Conservation (phyloP, 768 basidiomycete genomes). For the Strobilomyces confusus region DNA sequence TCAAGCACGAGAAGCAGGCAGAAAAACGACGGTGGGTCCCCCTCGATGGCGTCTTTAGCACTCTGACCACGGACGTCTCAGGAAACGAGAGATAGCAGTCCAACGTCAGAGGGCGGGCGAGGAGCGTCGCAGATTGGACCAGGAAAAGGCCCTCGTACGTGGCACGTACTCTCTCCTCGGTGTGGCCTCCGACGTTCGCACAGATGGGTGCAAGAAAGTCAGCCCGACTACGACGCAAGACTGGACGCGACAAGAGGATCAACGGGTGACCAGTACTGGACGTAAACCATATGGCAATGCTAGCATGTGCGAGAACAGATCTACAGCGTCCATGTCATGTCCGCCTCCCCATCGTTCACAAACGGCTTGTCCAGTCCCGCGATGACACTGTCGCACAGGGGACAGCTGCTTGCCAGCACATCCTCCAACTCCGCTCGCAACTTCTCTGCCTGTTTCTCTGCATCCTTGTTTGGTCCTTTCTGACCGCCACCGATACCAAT, state of each 20-base stretch:
- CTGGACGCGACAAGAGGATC: conserved; percentile 77
- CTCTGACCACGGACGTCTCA: conserved; percentile 24
- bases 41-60: neutral
- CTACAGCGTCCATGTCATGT: conserved; percentile 73
- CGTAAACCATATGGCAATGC: conserved; percentile 6
- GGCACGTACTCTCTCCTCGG: neutral
- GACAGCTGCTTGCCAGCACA: conserved; percentile 83
- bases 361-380: conserved; percentile 86
- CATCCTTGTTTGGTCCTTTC: conserved; percentile 43
- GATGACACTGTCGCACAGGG: conserved; percentile 88
- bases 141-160: conserved; percentile 31
- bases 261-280: conserved; percentile 41
- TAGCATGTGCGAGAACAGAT: neutral
- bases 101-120: conserved; percentile 72
- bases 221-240: conserved; percentile 65
- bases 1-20: conserved; percentile 72
- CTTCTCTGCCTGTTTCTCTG: conserved; percentile 62
- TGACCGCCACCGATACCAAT: conserved; percentile 49
- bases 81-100: conserved; percentile 62
- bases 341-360: conserved; percentile 70
- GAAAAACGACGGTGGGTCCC: conserved; percentile 54
- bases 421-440: conserved; percentile 85
- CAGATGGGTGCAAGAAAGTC: conserved; percentile 83
- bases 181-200: neutral
- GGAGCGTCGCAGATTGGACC: conserved; percentile 57